A percentile compares a stretch with the other conserved stretches of the same genome.
Evolutionary conservation across 1,284 basidiomycete genomes (phyloP).

Genomic region (Salmacisia buchloeana): DNA sequence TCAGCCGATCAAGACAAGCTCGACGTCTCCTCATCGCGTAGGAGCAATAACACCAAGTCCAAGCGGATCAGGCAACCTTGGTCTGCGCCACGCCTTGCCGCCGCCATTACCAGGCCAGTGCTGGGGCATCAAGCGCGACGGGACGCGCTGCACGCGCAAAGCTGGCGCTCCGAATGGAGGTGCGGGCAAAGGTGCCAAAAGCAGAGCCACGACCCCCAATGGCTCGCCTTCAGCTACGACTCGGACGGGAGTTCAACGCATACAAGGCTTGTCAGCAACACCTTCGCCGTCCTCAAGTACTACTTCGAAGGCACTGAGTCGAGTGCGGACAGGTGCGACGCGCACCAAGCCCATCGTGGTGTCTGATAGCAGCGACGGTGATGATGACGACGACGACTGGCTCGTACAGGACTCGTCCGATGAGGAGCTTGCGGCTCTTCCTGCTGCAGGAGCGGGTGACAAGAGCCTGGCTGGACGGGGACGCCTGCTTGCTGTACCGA

Average conservation of each 20-base stretch:
- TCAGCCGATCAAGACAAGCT: not conserved
- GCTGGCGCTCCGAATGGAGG: too few species aligned
- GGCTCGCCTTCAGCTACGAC: not conserved
- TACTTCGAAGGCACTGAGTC: too few species aligned
- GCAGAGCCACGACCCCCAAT: not conserved
- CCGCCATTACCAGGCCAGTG: conserved; percentile 25
- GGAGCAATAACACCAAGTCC: not conserved
- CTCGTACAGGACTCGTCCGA: not conserved
- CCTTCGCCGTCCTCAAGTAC: too few species aligned
- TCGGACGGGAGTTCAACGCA: not conserved
- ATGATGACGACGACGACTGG: conserved; percentile 12
- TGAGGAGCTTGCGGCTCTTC: too few species aligned
- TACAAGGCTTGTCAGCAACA: too few species aligned
- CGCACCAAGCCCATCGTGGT: conserved; percentile 14
- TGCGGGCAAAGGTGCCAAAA: conserved; percentile 5
- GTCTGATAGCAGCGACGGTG: conserved; percentile 5
- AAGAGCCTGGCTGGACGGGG: too few species aligned
- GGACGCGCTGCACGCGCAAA: conserved; percentile 23
- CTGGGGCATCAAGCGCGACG: conserved; percentile 35
- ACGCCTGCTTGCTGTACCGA: too few species aligned
- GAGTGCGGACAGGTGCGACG: not conserved
- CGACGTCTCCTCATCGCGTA: not conserved
- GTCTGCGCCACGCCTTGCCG: conserved; percentile 7
- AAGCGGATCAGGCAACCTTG: not conserved
- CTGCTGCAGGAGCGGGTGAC: too few species aligned